Base-by-base conservation (phyloP, 176 grass and related monocot species). In the Alloteropsis semialata region DNA sequence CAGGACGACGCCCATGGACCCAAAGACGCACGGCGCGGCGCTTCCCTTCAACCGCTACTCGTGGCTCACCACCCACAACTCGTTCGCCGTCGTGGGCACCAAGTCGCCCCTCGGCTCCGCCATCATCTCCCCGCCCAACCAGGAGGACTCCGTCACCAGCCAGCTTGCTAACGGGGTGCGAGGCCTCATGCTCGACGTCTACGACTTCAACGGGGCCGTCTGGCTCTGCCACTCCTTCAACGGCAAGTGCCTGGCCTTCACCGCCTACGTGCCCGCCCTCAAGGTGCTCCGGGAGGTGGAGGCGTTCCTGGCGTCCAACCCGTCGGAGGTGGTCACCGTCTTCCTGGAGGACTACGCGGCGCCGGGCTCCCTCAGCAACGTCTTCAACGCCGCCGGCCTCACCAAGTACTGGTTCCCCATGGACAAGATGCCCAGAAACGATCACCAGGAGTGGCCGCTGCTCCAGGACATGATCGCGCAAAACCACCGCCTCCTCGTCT, bases 21-120 rank as follows among this genome's bases (percentile, higher is more conserved):
- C 95, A 4, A 79, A 91, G 78, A 57, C 84, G 3, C 48, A 45
- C 53, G 83, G 85, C 3, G 86, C 82, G 5, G 76, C 21, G 0
- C 59, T 98, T 8, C 66, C 91, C 10, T 98, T 98, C 82, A 95
- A 98, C 72, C 64, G 18, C 44, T 98, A 95, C 89, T 74, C 90
- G 33, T 98, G 96, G 96, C 91, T 98, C 48, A 95, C 96, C 25
- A 98, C 96, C 37, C 96, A 98, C 85, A 98, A 98, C 89, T 98
- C 96, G 1, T 98, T 72, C 84, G 96, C 96, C n/a, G 24, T 93
- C 1, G 44, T 18, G 3, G 91, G 85, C 44, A 76, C 80, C 30
- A n/a, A 0, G 46, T 88, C 92, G 11, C 87, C 75, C 50, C 89
- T 89, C 36, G 92, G 96, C 3, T 14, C 82, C 0, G 7, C 76